These are phyloP conservation scores for Adansonia digitata DNA, from an alignment of 345 rosid genomes.

Conservation along the genomic window DNA sequence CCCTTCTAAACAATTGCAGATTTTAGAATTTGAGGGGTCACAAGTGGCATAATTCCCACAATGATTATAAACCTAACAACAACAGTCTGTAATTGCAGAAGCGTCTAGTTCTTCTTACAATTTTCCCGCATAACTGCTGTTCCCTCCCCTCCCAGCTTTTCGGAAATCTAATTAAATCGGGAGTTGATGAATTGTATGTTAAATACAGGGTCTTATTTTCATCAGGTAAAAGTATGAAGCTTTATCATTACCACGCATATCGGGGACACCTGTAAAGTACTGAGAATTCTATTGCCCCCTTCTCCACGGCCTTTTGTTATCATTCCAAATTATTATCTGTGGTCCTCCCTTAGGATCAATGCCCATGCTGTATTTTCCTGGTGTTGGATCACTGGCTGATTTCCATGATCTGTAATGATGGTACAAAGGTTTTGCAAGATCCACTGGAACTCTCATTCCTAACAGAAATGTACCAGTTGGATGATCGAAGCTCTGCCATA, in stretches of 20 bases:
- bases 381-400: conserved; percentile 51
- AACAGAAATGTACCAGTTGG: conserved; percentile 58
- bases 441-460: conserved; percentile 51
- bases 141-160: conserved; percentile 46
- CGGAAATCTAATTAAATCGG: conserved; percentile 44
- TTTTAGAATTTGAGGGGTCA: conserved; percentile 15
- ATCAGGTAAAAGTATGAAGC: conserved; percentile 29
- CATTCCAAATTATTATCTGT: conserved; percentile 68
- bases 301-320: conserved; percentile 51
- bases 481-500: conserved; percentile 62
- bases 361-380: conserved; percentile 55
- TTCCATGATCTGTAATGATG: conserved; percentile 51
- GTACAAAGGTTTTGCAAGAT: conserved; percentile 30
- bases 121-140: conserved; percentile 51
- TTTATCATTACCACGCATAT: conserved; percentile 31
- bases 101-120: conserved; percentile 32
- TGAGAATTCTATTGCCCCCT: conserved; percentile 68
- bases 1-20: conserved; percentile 57
- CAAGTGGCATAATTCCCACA: conserved; percentile 76
- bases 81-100: conserved; percentile 49
- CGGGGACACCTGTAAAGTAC: conserved; percentile 55
- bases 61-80: conserved; percentile 60
- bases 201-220: conserved; percentile 40
- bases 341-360: conserved; percentile 60
- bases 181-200: conserved; percentile 40